Base-by-base conservation (phyloP, 371 early-diverging fungal genomes). In the Massospora cicadina region DNA sequence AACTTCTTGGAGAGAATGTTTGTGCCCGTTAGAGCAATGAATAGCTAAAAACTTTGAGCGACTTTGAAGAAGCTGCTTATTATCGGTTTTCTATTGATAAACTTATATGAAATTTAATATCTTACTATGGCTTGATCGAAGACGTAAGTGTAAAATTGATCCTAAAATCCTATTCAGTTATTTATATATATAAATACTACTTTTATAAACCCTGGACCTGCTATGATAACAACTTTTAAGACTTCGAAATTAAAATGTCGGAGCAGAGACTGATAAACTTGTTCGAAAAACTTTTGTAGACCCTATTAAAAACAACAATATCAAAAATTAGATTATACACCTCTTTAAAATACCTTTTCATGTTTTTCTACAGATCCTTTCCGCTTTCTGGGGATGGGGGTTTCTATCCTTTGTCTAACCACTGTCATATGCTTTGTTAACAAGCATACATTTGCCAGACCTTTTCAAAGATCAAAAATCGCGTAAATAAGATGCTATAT, bases 401-500 rank as follows among this genome's bases (percentile, higher is more conserved):
- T 77, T 71, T 95, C 95, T 32, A 98, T 89, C 12, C 93, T 81
- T 69, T 94, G 95, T 33, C 89, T 80, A 5, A 95, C 91, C 65
- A 96, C 80, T 0, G 97, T 98, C 95, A 95, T 92, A 65, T 86
- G 86, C 63, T 90, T 80, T 1, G 97, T 95, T 60, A 98, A 65
- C 25, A 96, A 80, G 66, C 98, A 98, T 13, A 98, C 66, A 61
- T 93, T 90, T 5, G 98, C 95, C 28, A 98, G 72, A 0, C 98
- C 73, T 73, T 65, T 7, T 33, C 3, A 1, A 31, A 13, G n/a
- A 63, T 26, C 25, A 55, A n/a, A 28, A 3, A 62, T 24, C 10
- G 2, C 25, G 32, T 3, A 33, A 68, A 21, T 25, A 1, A 23
- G n/a, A n/a, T n/a, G 2, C 28, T 30, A 54, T 64, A 62, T 29